These are phyloP conservation scores for Fusarium buxicola DNA, from an alignment of 2,329 filamentous ascomycete species.

Conservation along the genomic window DNA sequence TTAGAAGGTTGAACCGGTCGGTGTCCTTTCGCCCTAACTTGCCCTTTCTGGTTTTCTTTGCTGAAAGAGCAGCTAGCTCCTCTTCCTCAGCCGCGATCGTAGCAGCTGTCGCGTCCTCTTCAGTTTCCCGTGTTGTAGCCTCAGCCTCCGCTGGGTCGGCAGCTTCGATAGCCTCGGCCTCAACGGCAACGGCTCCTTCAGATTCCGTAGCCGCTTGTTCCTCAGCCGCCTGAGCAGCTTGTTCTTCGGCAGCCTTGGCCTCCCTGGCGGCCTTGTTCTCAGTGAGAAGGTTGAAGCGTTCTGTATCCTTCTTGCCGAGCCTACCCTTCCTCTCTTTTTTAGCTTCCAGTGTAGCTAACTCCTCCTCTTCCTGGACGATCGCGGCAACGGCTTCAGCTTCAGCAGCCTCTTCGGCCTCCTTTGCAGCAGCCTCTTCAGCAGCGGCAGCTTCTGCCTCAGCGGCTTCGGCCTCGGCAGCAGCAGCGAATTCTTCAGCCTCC, in stretches of 20 bases:
- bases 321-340: slow-evolving; percentile 42
- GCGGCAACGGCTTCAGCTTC: slow-evolving; percentile 24
- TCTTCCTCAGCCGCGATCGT: slow-evolving; percentile 48
- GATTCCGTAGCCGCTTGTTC: slow-evolving; percentile 43
- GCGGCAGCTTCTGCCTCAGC: slow-evolving; percentile 24
- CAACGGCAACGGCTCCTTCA: slow-evolving; percentile 44
- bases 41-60: slow-evolving; percentile 53
- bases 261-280: slow-evolving; percentile 39
- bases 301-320: slow-evolving; percentile 39
- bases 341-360: slow-evolving; percentile 33
- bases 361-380: slow-evolving; percentile 35
- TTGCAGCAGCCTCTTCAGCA: slow-evolving; percentile 25
- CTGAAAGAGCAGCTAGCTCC: slow-evolving; percentile 55
- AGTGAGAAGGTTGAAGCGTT: slow-evolving; percentile 28
- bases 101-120: slow-evolving; percentile 41
- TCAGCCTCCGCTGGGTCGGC: slow-evolving; percentile 35
- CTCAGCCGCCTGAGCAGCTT: slow-evolving; percentile 46
- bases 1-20: slow-evolving; percentile 35
- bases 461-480: slow-evolving; percentile 27
- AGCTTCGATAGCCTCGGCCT: slow-evolving; percentile 31
- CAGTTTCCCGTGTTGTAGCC: slow-evolving; percentile 39
- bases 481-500: slow-evolving; percentile 32
- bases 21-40: slow-evolving; percentile 43
- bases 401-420: slow-evolving; percentile 37
- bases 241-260: slow-evolving; percentile 47